These are phyloP conservation scores for Epichloe hybrida DNA, from an alignment of 2,329 filamentous ascomycete genomes.

Conservation along the genomic window DNA sequence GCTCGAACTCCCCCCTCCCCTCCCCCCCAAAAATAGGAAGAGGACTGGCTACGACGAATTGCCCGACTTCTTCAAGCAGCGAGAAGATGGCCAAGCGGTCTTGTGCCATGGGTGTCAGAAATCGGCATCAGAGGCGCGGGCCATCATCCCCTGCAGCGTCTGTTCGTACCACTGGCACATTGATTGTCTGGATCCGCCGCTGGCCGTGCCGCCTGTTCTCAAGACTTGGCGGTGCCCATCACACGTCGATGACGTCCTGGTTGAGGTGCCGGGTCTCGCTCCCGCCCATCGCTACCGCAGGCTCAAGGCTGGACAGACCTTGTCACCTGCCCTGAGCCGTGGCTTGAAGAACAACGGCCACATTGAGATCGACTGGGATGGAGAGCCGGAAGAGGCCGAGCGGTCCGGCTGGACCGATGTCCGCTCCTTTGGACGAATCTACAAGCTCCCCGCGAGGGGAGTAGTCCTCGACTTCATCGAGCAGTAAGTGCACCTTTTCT, in stretches of 20 bases:
- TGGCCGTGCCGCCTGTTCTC: slow-evolving; percentile 62
- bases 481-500: slow-evolving; percentile 29
- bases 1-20: too few species aligned
- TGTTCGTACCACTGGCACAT: slow-evolving; percentile 81
- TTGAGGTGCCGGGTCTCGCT: slow-evolving; percentile 41
- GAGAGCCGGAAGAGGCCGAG: slow-evolving; percentile 43
- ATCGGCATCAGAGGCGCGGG: slow-evolving; percentile 44
- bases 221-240: slow-evolving; percentile 81
- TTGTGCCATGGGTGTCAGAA: slow-evolving; percentile 66
- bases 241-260: slow-evolving; percentile 66
- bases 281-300: slow-evolving; percentile 49
- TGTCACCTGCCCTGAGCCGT: slow-evolving; percentile 42
- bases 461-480: slow-evolving; percentile 62
- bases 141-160: slow-evolving; percentile 75
- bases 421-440: slow-evolving; percentile 48
- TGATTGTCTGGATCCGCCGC: slow-evolving; percentile 77
- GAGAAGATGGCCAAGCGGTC: slow-evolving; percentile 64
- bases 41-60: slow-evolving; percentile 45
- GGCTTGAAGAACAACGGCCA: slow-evolving; percentile 59
- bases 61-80: slow-evolving; percentile 54
- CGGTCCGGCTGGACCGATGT: slow-evolving; percentile 43
- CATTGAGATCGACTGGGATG: slow-evolving; percentile 52
- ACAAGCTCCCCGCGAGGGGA: slow-evolving; percentile 49
- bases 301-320: slow-evolving; percentile 38
- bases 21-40: slow-evolving; percentile 22